A percentile compares a stretch with the other conserved stretches of the same genome.
These are phyloP conservation scores for Aspergillus saccharolyticus DNA, from an alignment of 495 filamentous ascomycete genomes.

Conservation along the genomic window DNA sequence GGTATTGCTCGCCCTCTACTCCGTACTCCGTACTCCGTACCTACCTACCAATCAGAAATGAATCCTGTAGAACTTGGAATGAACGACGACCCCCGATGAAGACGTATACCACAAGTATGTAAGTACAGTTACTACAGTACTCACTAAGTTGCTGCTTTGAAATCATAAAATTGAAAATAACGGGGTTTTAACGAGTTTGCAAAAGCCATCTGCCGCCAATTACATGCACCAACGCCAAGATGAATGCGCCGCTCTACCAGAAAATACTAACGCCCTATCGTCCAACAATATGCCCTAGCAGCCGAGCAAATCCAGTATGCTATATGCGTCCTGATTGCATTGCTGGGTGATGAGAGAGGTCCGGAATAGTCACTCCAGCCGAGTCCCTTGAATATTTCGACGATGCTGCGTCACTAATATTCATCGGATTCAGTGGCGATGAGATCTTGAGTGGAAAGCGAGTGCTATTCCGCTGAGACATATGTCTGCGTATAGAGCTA, in stretches of 20 bases:
- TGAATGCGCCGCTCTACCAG: background rate
- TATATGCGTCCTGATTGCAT: conserved; percentile 30
- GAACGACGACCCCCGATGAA: no score
- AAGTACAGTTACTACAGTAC: background rate
- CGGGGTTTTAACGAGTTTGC: no score
- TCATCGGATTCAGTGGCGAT: conserved; percentile 21
- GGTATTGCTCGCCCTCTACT: background rate
- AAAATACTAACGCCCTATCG: background rate
- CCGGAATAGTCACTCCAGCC: conserved; percentile 32
- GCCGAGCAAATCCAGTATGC: background rate
- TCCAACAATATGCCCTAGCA: background rate
- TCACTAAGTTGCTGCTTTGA: background rate
- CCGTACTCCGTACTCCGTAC: no score
- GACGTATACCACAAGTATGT: background rate
- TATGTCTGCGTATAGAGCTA: conserved; percentile 28
- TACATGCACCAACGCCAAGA: background rate
- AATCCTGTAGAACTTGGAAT: no score
- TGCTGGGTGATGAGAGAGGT: conserved; percentile 47
- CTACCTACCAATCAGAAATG: conserved; percentile 4
- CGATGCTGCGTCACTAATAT: conserved; percentile 32
- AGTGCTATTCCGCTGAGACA: conserved; percentile 29
- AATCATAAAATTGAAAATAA: no score
- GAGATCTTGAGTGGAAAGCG: conserved; percentile 47
- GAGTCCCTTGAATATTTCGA: conserved; percentile 36
- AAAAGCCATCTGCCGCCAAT: background rate